These are phyloP conservation scores for Boletus albobrunnescens DNA, from an alignment of 1,284 basidiomycete genomes.

Conservation along the genomic window DNA sequence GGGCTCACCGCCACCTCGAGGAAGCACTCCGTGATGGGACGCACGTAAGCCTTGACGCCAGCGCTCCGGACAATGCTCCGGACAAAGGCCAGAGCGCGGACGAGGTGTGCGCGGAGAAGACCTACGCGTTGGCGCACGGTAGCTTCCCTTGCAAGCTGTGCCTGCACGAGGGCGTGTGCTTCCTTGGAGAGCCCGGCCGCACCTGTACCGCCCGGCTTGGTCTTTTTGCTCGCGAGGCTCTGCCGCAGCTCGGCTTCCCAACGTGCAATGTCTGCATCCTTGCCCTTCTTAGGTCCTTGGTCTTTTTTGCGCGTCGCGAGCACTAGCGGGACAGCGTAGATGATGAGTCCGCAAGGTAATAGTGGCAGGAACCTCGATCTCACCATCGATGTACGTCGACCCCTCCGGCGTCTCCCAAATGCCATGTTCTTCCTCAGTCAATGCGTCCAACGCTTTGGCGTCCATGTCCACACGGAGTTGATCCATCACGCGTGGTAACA, in stretches of 20 bases:
- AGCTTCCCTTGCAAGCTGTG: constrained; percentile 78
- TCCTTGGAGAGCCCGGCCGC: constrained; percentile 66
- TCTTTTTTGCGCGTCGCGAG: constrained; percentile 58
- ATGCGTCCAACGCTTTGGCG: constrained; percentile 49
- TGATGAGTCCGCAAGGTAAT: background rate
- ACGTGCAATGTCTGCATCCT: constrained; percentile 80
- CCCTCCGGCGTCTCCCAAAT: constrained; percentile 86
- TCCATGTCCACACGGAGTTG: constrained; percentile 66
- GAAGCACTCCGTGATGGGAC: constrained; percentile 56
- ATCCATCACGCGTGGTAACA: constrained; percentile 67
- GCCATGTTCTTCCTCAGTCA: constrained; percentile 72
- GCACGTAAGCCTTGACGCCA: constrained; percentile 51
- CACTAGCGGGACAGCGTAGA: constrained; percentile 40
- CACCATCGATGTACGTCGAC: constrained; percentile 75
- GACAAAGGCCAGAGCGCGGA: constrained; percentile 68
- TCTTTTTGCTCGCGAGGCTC: constrained; percentile 74
- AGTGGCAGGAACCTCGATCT: constrained; percentile 12
- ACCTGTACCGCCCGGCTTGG: constrained; percentile 18
- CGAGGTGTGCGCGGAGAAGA: constrained; percentile 50
- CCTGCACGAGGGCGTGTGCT: constrained; percentile 74
- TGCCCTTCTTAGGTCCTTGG: constrained; percentile 66
- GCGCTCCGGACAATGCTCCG: constrained; percentile 50
- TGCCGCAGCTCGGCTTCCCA: constrained; percentile 94
- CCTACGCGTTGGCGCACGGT: constrained; percentile 60
- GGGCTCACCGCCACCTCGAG: constrained; percentile 61